Evolutionary conservation across 1,284 basidiomycete genomes (phyloP), one percentile per base, ranked within the genome.

Genomic region (Porogramme epimiltina): DNA sequence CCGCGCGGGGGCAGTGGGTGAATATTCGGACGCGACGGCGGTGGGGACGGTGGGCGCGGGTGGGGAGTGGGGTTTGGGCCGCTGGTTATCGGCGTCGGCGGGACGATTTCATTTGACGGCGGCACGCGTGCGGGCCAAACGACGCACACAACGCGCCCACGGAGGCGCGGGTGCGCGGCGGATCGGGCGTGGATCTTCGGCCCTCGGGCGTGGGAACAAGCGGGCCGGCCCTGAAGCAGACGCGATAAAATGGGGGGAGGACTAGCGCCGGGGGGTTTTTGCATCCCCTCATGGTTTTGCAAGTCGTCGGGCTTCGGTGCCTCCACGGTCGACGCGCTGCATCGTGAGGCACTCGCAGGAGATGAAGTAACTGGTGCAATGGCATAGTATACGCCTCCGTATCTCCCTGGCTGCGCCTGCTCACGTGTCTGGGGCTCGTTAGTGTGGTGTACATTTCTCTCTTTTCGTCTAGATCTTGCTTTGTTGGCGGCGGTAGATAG

Each of bases 351-450:
- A 77, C 85, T 89, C 87, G 87, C 87, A 90, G 88, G 84, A 91
- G 86, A 90, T 87, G 80, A 86, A 90, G 63, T 84, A 83, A 84
- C 55, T 82, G 85, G 88, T 80, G 89, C 88, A 87, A 68, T 26
- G 84, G 89, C 87, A 89, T 89, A 89, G 80, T 82, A 79, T 78
- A 49, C 57, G 82, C 88, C 85, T 84, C 87, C 83, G 87, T 91
- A 91, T 91, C 89, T 87, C 84, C 87, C 82, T 78, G 69, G 75
- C 69, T 75, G 77, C 76, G 73, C 63, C 39, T 61, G 67, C 64
- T 54, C 66, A 84, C 80, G 73, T 77, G 74, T 70, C 70, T 68
- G 76, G 85, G 87, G 88, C 78, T 88, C 88, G 88, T 91, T 88
- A 84, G 83, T 44, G 84, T 82, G 87, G 89, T 87, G 86, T 76